These are phyloP conservation scores for Cryptococcus depauperatus DNA, from an alignment of 1,284 basidiomycete genomes.

Conservation along the genomic window DNA sequence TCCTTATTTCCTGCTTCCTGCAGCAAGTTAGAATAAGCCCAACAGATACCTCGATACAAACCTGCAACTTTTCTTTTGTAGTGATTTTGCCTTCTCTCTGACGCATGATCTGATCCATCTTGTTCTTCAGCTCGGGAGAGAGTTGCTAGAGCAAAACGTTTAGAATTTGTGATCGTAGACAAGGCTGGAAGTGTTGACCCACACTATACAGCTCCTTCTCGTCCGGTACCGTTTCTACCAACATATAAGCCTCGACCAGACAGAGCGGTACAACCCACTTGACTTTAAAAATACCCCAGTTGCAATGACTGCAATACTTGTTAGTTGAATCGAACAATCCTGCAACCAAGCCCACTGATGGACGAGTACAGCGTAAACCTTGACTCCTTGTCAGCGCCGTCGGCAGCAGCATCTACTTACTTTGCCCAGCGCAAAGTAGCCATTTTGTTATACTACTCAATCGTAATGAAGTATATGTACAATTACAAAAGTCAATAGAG, in stretches of 20 bases:
- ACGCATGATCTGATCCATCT: constrained; percentile 36
- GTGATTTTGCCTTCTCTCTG: constrained; percentile 21
- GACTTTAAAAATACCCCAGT: constrained; percentile 14
- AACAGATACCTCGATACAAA: constrained; percentile 11
- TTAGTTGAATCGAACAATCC: too few species aligned
- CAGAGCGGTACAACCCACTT: background rate
- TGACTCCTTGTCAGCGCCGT: background rate
- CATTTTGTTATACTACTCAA: background rate
- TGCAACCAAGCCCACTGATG: background rate
- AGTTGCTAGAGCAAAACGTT: constrained; percentile 18
- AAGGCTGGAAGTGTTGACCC: constrained; percentile 8
- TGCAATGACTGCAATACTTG: constrained; percentile 19
- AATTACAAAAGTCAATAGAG: background rate
- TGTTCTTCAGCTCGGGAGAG: constrained; percentile 39
- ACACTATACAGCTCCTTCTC: constrained; percentile 43
- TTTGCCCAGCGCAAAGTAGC: constrained; percentile 1
- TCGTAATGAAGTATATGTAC: background rate
- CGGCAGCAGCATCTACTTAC: background rate
- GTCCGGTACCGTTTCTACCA: constrained; percentile 25
- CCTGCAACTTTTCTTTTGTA: constrained; percentile 16
- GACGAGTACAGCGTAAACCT: constrained; percentile 1
- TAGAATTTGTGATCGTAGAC: too few species aligned
- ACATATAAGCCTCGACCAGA: background rate
- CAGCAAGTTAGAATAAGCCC: background rate
- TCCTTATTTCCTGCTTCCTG: constrained; percentile 23